Base-by-base conservation (phyloP, 208 protist species). In the Leishmania mexicana region DNA sequence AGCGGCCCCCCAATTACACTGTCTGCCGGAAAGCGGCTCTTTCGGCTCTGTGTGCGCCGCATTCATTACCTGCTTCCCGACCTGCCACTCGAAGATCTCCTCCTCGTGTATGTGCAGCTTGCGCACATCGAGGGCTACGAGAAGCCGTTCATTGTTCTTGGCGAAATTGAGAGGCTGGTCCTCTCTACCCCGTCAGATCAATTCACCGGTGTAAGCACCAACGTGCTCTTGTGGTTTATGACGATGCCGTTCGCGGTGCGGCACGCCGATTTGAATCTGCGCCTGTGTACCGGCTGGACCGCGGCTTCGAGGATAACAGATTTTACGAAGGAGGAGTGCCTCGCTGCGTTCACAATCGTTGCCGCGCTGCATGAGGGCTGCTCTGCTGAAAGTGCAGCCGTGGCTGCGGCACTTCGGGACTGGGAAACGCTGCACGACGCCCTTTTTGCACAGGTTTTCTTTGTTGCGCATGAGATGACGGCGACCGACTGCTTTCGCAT, bases 371-470 rank as follows among this genome's bases (percentile, higher is more conserved):
- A 88, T 53, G 64, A 77, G 45, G 38, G 75, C 64, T 40, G 40
- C 13, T 70, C 60, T n/a, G 54, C 64, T 15, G 87, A 88, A 8
- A 73, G 53, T 28, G 75, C 81, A 19, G 11, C 49, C 28, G 65
- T 79, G 17, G 76, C 31, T 10, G 83, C 76, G 0, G 31, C 80
- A 45, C 0, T 68, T 42, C 80, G 60, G 6, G 78, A 90, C 13
- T 88, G 84, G 86, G 81, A 89, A 65, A 42, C 58, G 49, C 64
- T 93, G 40, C 91, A 91, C 79, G 87, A 94, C 24, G 81, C 75
- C 21, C 73, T 96, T 17, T 94, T 94, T 68, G 92, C 88, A 11
- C 90, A 94, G 75, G 51, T 92, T 17, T 93, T 90, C 68, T 57
- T 87, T 3, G 68, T 86, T 79, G 65, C 81, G 1, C 68, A 68